Conservation (phyloP, 768 basidiomycete genomes). For the Lactarius sanguifluus region DNA sequence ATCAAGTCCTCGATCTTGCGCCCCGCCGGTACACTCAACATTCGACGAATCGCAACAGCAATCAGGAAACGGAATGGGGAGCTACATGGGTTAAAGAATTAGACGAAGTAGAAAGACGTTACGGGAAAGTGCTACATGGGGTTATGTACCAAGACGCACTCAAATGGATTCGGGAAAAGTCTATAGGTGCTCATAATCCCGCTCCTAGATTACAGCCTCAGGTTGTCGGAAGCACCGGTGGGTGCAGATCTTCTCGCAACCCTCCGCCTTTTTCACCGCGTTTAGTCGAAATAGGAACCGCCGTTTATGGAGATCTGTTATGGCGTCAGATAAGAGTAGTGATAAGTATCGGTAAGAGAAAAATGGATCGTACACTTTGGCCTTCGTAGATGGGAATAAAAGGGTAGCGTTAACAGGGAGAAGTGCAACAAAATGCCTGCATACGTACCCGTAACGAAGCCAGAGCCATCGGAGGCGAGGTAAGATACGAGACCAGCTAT, state of each 20-base stretch:
- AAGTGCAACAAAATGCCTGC: background rate
- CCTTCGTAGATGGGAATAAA: slow-evolving; percentile 7
- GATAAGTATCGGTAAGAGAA: background rate
- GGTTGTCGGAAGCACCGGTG: background rate
- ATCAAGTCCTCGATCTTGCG: too few species aligned
- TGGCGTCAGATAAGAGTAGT: background rate
- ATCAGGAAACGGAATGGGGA: too few species aligned
- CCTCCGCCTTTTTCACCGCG: background rate
- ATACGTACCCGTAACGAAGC: slow-evolving; percentile 29
- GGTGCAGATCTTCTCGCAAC: background rate
- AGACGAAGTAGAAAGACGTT: too few species aligned
- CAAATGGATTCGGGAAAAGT: too few species aligned
- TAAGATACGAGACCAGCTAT: slow-evolving; percentile 30
- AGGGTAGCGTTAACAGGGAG: background rate
- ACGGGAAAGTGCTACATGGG: too few species aligned
- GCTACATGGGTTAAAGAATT: too few species aligned
- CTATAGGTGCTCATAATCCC: background rate
- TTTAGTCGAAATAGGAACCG: slow-evolving; percentile 15
- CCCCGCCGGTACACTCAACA: too few species aligned
- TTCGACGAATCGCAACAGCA: too few species aligned
- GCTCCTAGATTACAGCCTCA: background rate
- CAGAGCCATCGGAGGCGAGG: slow-evolving; percentile 23
- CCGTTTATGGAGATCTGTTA: slow-evolving; percentile 17
- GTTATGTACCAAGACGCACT: too few species aligned
- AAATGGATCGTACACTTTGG: slow-evolving; percentile 18